Percentiles rank a stretch among this genome's conserved stretches.
These are phyloP conservation scores for Wolfiporia cocos DNA, from an alignment of 1,284 basidiomycete genomes.

Conservation along the genomic window DNA sequence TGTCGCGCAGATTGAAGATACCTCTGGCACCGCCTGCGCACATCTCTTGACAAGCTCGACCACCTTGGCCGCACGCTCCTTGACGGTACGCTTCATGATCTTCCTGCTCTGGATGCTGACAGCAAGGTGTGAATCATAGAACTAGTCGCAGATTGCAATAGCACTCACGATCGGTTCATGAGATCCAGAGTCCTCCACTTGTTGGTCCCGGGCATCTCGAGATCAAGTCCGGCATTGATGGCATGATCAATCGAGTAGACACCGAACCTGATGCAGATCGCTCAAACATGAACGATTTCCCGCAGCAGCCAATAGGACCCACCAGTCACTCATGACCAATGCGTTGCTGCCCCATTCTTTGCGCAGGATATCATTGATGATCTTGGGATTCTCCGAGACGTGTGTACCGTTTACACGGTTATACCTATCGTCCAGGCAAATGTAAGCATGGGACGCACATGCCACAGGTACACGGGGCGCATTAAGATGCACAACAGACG, in stretches of 20 bases:
- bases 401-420: constrained; percentile 72
- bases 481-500: too few relatives aligned
- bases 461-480: too few relatives aligned
- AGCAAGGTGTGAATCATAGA: background rate
- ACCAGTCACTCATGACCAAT: constrained; percentile 77
- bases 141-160: background rate
- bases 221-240: constrained; percentile 71
- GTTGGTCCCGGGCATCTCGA: constrained; percentile 75
- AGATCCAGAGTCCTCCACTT: constrained; percentile 65
- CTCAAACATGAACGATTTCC: background rate
- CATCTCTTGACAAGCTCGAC: constrained; percentile 61
- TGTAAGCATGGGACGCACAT: too few relatives aligned
- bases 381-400: constrained; percentile 55
- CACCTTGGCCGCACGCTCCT: constrained; percentile 62
- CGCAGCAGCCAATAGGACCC: too few relatives aligned
- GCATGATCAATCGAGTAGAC: constrained; percentile 60
- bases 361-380: constrained; percentile 63
- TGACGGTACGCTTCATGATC: constrained; percentile 56
- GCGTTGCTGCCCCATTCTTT: constrained; percentile 76
- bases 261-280: constrained; percentile 43
- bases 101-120: constrained; percentile 54
- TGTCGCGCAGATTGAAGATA: constrained; percentile 24
- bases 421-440: too few relatives aligned
- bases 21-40: constrained; percentile 56
- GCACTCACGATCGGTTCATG: constrained; percentile 45